Conservation (phyloP, 2,329 filamentous ascomycete genomes). For the Colletotrichum sp. region DNA sequence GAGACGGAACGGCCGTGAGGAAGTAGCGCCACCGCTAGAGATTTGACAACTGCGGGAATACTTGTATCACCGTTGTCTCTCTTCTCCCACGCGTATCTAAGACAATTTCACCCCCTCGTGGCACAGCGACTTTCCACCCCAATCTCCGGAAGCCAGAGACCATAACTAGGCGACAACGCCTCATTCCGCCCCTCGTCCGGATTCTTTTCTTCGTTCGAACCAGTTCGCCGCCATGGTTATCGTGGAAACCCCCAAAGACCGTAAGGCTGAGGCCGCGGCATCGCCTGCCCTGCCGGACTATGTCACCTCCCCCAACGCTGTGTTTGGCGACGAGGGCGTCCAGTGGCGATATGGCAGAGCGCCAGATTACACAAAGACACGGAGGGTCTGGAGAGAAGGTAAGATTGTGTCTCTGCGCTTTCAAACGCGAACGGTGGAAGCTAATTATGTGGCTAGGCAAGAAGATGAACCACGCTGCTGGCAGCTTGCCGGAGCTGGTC, state of each 20-base stretch:
- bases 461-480: constrained; percentile 56
- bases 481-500: constrained; percentile 64
- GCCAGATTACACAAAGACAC: constrained; percentile 69
- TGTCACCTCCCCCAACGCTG: constrained; percentile 13
- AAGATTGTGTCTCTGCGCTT: constrained; percentile 28
- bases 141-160: not conserved
- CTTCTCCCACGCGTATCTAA: not conserved
- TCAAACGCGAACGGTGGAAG: not conserved
- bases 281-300: constrained; percentile 1
- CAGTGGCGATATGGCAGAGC: constrained; percentile 15
- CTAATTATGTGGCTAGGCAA: constrained; percentile 51
- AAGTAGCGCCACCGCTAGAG: not conserved
- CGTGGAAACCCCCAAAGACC: constrained; percentile 1
- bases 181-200: not conserved
- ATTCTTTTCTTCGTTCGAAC: not conserved
- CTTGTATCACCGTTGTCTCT: constrained; percentile 5
- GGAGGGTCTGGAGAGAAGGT: constrained; percentile 65
- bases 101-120: constrained; percentile 1
- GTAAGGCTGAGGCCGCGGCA: not conserved
- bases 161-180: not conserved
- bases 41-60: not conserved
- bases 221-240: constrained; percentile 1
- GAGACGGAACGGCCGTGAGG: not conserved
- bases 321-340: constrained; percentile 8
- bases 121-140: not conserved